Percentiles rank a stretch among this genome's conserved stretches.
phyloP scores from a whole-genome alignment of 1,139 yeast genomes.

The Suhomyces taliae region DNA sequence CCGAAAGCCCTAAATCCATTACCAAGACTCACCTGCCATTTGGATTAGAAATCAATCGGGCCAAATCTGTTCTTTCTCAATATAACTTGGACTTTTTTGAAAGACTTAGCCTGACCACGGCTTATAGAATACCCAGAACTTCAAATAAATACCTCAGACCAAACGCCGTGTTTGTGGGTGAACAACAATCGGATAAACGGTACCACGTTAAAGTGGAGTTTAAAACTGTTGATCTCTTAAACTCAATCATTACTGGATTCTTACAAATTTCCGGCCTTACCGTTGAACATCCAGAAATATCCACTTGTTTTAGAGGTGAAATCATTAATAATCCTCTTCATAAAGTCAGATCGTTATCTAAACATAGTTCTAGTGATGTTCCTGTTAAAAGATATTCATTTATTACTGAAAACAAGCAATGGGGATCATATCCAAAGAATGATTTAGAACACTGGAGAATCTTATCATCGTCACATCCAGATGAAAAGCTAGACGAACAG shows the following conservation, averaged over 20 bases:
- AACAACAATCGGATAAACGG: slow-evolving; percentile 70
- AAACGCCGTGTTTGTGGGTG: slow-evolving; percentile 64
- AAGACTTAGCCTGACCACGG: not conserved
- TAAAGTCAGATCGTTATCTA: slow-evolving; percentile 22
- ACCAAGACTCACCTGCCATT: not conserved
- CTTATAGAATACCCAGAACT: slow-evolving; percentile 11
- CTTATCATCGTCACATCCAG: slow-evolving; percentile 47
- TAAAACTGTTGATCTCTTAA: slow-evolving; percentile 63
- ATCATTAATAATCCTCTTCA: slow-evolving; percentile 61
- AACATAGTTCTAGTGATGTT: slow-evolving; percentile 27
- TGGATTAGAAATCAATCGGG: slow-evolving; percentile 1
- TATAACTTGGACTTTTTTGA: not conserved
- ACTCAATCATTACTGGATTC: slow-evolving; percentile 70
- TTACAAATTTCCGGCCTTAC: slow-evolving; percentile 81
- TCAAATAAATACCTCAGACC: slow-evolving; percentile 53
- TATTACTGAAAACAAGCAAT: slow-evolving; percentile 40
- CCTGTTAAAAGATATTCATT: slow-evolving; percentile 35
- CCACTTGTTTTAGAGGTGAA: slow-evolving; percentile 86
- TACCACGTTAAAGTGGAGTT: slow-evolving; percentile 74
- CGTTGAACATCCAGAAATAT: slow-evolving; percentile 70
- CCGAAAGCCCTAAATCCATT: not conserved
- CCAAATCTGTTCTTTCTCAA: slow-evolving; percentile 1
- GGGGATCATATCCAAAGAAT: slow-evolving; percentile 66
- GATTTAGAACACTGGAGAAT: slow-evolving; percentile 88
- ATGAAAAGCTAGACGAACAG: slow-evolving; percentile 19